Percentiles rank a stretch among this genome's conserved stretches.
Evolutionary conservation across 2,329 filamentous ascomycete genomes (phyloP).

Genomic region (Hansfordia pulvinata): DNA sequence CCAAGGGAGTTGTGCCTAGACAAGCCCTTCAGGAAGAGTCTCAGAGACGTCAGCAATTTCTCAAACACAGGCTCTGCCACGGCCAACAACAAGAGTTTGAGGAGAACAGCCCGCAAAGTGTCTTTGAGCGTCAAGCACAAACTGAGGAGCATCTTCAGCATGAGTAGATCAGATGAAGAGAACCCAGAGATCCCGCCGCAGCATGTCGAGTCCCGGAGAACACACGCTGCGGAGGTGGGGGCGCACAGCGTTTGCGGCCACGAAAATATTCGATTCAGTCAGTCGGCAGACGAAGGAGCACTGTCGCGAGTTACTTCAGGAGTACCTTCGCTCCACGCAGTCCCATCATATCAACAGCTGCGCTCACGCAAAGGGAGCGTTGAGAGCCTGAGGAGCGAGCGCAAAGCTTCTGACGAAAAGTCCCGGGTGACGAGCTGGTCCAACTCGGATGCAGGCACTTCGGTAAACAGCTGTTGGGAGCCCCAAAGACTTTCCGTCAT

Average conservation of each 20-base stretch:
- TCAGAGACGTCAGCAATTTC: constrained; percentile 34
- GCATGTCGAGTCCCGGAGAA: constrained; percentile 33
- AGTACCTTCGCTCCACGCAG: constrained; percentile 34
- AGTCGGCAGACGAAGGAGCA: constrained; percentile 10
- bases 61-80: constrained; percentile 17
- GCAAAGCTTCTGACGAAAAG: constrained; percentile 30
- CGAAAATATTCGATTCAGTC: constrained; percentile 5
- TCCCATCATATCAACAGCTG: constrained; percentile 29
- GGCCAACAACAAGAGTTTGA: constrained; percentile 22
- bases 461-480: constrained; percentile 33
- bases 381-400: constrained; percentile 30
- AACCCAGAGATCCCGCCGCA: constrained; percentile 29
- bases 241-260: constrained; percentile 5
- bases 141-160: constrained; percentile 42
- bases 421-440: constrained; percentile 65
- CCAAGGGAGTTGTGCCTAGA: constrained; percentile 23
- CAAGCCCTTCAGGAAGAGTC: constrained; percentile 24
- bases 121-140: constrained; percentile 49
- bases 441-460: constrained; percentile 45
- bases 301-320: constrained; percentile 34
- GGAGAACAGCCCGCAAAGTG: constrained; percentile 42
- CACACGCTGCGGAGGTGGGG: constrained; percentile 11
- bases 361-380: constrained; percentile 41
- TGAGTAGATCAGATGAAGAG: constrained; percentile 21
- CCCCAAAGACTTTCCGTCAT: constrained; percentile 50